Base-by-base conservation (phyloP, 2,329 filamentous ascomycete species). In the Cordyceps fumosorosea region DNA sequence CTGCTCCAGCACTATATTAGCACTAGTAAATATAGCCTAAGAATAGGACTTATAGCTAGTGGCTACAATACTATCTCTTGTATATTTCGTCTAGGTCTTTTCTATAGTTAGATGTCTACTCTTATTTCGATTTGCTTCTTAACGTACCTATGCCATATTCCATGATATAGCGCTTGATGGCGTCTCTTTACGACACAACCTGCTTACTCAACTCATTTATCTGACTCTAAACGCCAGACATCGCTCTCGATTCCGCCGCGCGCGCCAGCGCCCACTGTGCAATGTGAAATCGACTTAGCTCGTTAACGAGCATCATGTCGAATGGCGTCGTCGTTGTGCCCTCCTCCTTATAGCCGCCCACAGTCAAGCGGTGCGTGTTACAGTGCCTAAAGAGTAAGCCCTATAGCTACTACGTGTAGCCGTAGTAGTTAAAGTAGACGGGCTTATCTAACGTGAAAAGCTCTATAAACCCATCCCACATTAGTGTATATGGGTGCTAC, bases 311-410 rank as follows among this genome's bases (percentile, higher is more conserved):
- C 84, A 88, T 85, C 86, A 89, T 89, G 67, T 88, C 83, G 66
- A 89, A 88, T 2, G 86, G 86, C 2, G 85, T 89, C 0, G 85
- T 89, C 0, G 86, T 89, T 58, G 78, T 84, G 0, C 85, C 86
- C 70, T 89, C 86, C 68, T 89, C 86, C 29, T 79, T 79, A 66
- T 89, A 89, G 4, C 81, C 84, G 16, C 78, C 79, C 8, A 89
- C 80, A 0, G 72, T 79, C 64, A 87, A 78, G 3, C 84, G 77
- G 5, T 82, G 76, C 18, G 82, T 67, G 11, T 75, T 73, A 0
- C 77, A 77, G 0, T 85, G 76, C 0, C 84, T 84, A 67, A 88
- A 89, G 3, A 89, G 71, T 29, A 89, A 69, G 0, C 85, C 85
- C 63, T 83, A 80, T 61, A 89, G 71, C 69, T 89, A 85, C 1